Conservation (phyloP, 768 basidiomycete genomes). For the Mycena capillaripes region DNA sequence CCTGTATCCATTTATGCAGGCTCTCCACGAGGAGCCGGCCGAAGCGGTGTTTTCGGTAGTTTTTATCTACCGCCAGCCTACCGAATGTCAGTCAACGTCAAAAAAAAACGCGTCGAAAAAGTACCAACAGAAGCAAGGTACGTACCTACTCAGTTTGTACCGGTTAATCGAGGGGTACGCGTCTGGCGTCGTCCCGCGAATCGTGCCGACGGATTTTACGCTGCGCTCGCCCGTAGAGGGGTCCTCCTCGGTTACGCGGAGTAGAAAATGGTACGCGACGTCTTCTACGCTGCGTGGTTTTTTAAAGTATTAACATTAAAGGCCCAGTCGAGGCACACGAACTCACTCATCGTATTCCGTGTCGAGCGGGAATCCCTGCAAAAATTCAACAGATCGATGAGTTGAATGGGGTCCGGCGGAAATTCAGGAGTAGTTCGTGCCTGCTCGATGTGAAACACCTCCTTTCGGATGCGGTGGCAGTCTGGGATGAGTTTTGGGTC, state of each 20-base stretch:
- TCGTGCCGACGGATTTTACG: conserved; percentile 76
- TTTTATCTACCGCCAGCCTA: conserved; percentile 70
- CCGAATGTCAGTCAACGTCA: not conserved
- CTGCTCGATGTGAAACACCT: conserved; percentile 38
- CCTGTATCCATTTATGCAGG: conserved; percentile 71
- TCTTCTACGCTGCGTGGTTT: conserved; percentile 66
- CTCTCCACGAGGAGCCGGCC: conserved; percentile 76
- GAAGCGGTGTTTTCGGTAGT: conserved; percentile 73
- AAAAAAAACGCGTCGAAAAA: not conserved
- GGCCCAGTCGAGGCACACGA: conserved; percentile 32
- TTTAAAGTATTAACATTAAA: conserved; percentile 21
- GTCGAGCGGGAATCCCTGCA: conserved; percentile 82
- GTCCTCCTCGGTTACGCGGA: conserved; percentile 62
- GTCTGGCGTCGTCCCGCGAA: conserved; percentile 58
- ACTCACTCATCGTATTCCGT: conserved; percentile 82
- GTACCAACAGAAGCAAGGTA: not conserved
- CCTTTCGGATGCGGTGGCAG: conserved; percentile 33
- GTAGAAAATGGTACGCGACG: conserved; percentile 76
- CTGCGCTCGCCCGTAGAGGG: conserved; percentile 54
- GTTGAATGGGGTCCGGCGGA: conserved; percentile 55
- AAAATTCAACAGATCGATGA: conserved; percentile 38
- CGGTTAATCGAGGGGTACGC: conserved; percentile 52
- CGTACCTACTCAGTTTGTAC: conserved; percentile 75
- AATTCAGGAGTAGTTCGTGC: conserved; percentile 43
- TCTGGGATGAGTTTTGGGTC: conserved; percentile 66